Evolutionary conservation across 305 asterid species (phyloP), one percentile per base, ranked within the genome.

Genomic region (Fraxinus angustifolia): DNA sequence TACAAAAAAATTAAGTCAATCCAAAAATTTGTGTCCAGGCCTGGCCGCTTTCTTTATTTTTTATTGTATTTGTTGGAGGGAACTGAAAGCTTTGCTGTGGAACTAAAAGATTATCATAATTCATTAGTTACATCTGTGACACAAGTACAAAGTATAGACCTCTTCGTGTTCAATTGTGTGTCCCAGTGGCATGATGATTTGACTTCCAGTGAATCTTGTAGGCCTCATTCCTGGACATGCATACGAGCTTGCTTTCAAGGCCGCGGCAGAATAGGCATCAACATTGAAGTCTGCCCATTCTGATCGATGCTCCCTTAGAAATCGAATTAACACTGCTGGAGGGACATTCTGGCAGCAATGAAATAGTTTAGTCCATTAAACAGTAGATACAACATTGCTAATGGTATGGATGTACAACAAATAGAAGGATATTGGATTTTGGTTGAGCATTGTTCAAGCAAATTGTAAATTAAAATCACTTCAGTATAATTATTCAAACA

Each of bases 271-370:
- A 84, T 89, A 94, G 34, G 98, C 98, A 81, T 93, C 97, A 8
- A 94, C 91, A 35, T 86, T 94, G 82, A 94, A 94, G 83, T 94
- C 98, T 0, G 98, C 98, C 98, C 98, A 94, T 83, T 94, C 98
- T 1, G 98, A 94, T 26, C 98, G 93, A 67, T 94, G 98, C 87
- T 94, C 98, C 87, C 98, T 91, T 11, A 94, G 81, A 84, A 92
- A 94, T 17, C 96, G 94, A 85, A 93, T 93, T 60, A 94, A 88
- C 75, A 92, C 93, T 0, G 97, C 97, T 0, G 98, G 94, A 82
- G 97, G 92, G 11, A 94, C 97, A 84, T 94, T 90, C 98, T 94
- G 91, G 53, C 81, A 84, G 23, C 58, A 81, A 73, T 74, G 12
- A 80, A 56, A 70, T 72, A 71, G 40, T 48, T 0, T 19, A 35